phyloP scores from a whole-genome alignment of 371 early-diverging fungal species.

The Dinochytrium kinnereticum region DNA sequence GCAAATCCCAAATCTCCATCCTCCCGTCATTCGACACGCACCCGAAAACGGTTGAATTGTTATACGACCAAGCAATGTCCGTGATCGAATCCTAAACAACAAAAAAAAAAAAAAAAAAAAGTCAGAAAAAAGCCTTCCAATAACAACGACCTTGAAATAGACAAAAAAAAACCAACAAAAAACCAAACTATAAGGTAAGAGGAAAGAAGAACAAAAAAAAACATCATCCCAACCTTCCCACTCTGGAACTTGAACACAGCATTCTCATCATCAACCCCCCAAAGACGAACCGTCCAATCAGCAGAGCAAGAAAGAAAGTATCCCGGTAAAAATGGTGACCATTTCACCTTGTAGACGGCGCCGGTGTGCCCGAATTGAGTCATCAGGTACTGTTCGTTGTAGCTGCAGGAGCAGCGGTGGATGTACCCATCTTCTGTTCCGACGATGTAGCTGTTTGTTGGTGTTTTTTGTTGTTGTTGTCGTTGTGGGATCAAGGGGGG shows the following conservation, averaged over 20 bases:
- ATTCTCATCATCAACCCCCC: conserved; percentile 55
- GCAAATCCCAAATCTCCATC: conserved; percentile 65
- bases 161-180: too few species aligned
- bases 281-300: conserved; percentile 61
- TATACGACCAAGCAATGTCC: conserved; percentile 59
- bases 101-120: too few species aligned
- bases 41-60: conserved; percentile 54
- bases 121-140: too few species aligned
- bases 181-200: neutral
- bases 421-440: conserved; percentile 63
- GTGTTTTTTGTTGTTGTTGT: too few species aligned
- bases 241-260: conserved; percentile 55
- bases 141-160: too few species aligned
- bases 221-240: conserved; percentile 43
- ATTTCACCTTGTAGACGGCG: conserved; percentile 55
- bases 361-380: conserved; percentile 58
- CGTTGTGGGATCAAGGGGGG: neutral
- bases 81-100: conserved; percentile 55
- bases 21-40: conserved; percentile 56
- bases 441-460: conserved; percentile 50
- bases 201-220: neutral
- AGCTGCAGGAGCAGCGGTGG: conserved; percentile 59
- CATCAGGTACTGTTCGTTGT: conserved; percentile 61
- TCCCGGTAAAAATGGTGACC: conserved; percentile 54
- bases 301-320: conserved; percentile 51